Evolutionary conservation across 1,284 basidiomycete genomes (phyloP).

Genomic region (Wolfiporia cocos): DNA sequence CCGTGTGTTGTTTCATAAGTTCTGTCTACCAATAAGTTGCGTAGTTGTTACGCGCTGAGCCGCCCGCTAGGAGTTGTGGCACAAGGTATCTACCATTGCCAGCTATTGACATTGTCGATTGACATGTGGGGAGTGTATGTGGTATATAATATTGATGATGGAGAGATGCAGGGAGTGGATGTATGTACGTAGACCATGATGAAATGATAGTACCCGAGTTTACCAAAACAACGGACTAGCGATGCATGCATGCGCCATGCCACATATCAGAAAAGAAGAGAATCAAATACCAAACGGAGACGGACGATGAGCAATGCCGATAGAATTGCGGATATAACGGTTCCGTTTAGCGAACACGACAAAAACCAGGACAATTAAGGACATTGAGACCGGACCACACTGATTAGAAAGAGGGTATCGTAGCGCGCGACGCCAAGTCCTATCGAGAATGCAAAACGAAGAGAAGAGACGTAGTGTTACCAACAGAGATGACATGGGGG

Average conservation of each 20-base stretch:
- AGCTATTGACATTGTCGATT: no score
- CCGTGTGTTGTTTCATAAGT: no score
- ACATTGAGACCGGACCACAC: not conserved
- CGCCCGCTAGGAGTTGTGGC: no score
- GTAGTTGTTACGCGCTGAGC: no score
- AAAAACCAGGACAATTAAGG: not conserved
- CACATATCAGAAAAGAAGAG: not conserved
- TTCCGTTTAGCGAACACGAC: not conserved
- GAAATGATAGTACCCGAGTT: not conserved
- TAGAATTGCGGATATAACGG: not conserved
- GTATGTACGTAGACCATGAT: constrained; percentile 7
- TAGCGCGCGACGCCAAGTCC: not conserved
- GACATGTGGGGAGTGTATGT: no score
- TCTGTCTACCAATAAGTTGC: no score
- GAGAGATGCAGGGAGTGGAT: constrained; percentile 6
- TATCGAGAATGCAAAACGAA: not conserved
- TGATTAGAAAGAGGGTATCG: not conserved
- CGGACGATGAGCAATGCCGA: not conserved
- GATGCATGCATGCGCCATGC: not conserved
- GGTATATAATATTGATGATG: no score
- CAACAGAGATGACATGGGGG: not conserved
- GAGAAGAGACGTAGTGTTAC: not conserved
- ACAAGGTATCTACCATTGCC: no score
- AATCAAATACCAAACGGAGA: not conserved
- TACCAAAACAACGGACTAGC: constrained; percentile 3